Base-by-base conservation (phyloP, 768 basidiomycete genomes). In the Pulveroboletus sp. region DNA sequence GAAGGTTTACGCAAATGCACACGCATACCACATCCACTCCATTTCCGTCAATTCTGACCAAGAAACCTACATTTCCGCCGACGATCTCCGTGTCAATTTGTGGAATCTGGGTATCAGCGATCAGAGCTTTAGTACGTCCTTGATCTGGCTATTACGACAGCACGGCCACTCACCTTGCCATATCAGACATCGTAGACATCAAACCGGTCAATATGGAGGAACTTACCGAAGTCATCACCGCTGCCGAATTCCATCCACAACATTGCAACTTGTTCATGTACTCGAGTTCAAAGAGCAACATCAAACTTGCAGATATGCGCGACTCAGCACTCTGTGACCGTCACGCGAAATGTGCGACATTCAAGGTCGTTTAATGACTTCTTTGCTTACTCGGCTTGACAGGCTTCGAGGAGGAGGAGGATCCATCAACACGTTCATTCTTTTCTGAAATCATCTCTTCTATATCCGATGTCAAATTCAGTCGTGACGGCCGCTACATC, bases 151-250 rank as follows among this genome's bases (percentile, higher is more conserved):
- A 14, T 33, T 32, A 25, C 34, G 32, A 38, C 55, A 43, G 34
- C 25, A 29, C 34, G 49, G 43, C 44, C 33, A 39, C 40, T 40
- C 39, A 52, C 45, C 29, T 25, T 24, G 24, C 20, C 24, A 17
- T 43, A 12, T 60, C 36, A 99, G 97, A 99, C 72, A 98, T 99
- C 63, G 94, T 99, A 55, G 97, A 99, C 70, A 98, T 99, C 81
- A 99, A 99, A 68, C 97, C 97, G 2, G 84, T 92, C 62, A 99
- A 99, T 71, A 99, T 99, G 97, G 97, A 99, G 67, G 97, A 99
- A 69, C 78, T 99, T 46, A 98, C 97, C 14, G 97, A 99, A 68
- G 97, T 99, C 66, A 98, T 99, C 69, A 99, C 97, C n/a, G 92
- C 95, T 11, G 93, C 97, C 40, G 97, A 99, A 72, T 98, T 99